A percentile compares a stretch with the other conserved stretches of the same genome.
Evolutionary conservation across 1,139 yeast genomes (phyloP).

Genomic region (Waltiozyma sp.): DNA sequence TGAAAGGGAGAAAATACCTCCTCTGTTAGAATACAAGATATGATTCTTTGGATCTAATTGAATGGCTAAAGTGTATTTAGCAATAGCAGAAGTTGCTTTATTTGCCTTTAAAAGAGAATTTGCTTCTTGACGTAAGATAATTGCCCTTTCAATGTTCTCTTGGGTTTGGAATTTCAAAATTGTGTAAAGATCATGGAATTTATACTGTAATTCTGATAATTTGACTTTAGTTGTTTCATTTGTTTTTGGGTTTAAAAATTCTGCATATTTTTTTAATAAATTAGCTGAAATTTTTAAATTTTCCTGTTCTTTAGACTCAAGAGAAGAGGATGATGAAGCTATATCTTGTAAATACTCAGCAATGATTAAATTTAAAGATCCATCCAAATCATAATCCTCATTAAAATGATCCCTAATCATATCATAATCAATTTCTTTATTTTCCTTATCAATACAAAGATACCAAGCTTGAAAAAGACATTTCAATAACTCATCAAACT

Average conservation of each 20-base stretch:
- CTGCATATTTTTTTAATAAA: slow-evolving; percentile 8
- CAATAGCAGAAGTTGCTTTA: slow-evolving; percentile 24
- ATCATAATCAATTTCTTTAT: neutral
- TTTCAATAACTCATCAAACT: neutral
- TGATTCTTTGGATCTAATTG: slow-evolving; percentile 21
- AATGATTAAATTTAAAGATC: slow-evolving; percentile 8
- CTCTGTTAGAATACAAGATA: slow-evolving; percentile 25
- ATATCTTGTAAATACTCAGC: slow-evolving; percentile 7
- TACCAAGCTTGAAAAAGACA: neutral
- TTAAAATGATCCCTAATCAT: slow-evolving; percentile 5
- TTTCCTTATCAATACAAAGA: neutral
- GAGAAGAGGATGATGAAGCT: neutral
- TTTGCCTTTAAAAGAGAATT: slow-evolving; percentile 21
- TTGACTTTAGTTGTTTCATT: neutral
- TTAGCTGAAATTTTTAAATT: neutral
- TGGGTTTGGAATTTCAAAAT: slow-evolving; percentile 2
- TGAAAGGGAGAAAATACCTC: slow-evolving; percentile 25
- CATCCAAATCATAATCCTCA: slow-evolving; percentile 8
- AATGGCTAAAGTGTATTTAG: slow-evolving; percentile 25
- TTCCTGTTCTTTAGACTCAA: slow-evolving; percentile 1
- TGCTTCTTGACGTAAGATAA: slow-evolving; percentile 20
- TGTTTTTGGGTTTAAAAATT: slow-evolving; percentile 2
- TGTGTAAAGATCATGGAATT: slow-evolving; percentile 5
- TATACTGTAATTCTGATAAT: neutral
- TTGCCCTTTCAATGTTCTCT: slow-evolving; percentile 3